phyloP scores from a whole-genome alignment of 306 rosid species.

The Cajanus cajan region DNA sequence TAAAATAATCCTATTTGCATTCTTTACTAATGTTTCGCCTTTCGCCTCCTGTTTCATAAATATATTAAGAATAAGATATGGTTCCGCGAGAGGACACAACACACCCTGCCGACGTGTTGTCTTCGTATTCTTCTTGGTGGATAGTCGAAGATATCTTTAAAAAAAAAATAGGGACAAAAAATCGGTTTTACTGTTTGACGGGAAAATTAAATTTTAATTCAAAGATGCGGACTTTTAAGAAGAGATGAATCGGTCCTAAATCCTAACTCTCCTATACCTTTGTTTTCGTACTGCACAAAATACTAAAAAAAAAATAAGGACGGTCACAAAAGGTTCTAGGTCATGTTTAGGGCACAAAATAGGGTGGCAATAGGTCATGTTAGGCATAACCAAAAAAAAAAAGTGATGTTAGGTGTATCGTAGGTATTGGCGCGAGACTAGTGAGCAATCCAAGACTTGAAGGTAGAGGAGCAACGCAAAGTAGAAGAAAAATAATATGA shows the following conservation, averaged over 20 bases:
- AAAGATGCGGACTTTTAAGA: background rate
- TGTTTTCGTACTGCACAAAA: background rate
- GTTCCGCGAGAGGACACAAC: conserved; percentile 18
- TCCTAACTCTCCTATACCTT: background rate
- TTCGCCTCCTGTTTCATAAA: background rate
- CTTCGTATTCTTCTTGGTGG: background rate
- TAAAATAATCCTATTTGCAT: conserved; percentile 1
- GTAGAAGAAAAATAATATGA: too few species aligned
- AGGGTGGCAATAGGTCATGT: background rate
- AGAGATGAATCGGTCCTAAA: background rate
- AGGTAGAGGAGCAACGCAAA: background rate
- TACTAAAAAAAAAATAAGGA: background rate
- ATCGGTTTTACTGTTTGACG: conserved; percentile 13
- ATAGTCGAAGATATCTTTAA: conserved; percentile 8
- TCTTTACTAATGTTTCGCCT: background rate
- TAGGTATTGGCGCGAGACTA: conserved; percentile 23
- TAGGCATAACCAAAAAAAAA: background rate
- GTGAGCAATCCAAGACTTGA: background rate
- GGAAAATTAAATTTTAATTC: background rate
- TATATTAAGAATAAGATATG: background rate
- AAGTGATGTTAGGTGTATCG: background rate
- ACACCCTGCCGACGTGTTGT: conserved; percentile 30
- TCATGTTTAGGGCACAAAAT: background rate
- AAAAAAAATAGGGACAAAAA: conserved; percentile 5
- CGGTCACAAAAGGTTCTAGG: background rate